Percentiles rank a stretch among this genome's conserved stretches.
These are phyloP conservation scores for Penicillium coprophilum DNA, from an alignment of 495 filamentous ascomycete genomes.

Conservation along the genomic window DNA sequence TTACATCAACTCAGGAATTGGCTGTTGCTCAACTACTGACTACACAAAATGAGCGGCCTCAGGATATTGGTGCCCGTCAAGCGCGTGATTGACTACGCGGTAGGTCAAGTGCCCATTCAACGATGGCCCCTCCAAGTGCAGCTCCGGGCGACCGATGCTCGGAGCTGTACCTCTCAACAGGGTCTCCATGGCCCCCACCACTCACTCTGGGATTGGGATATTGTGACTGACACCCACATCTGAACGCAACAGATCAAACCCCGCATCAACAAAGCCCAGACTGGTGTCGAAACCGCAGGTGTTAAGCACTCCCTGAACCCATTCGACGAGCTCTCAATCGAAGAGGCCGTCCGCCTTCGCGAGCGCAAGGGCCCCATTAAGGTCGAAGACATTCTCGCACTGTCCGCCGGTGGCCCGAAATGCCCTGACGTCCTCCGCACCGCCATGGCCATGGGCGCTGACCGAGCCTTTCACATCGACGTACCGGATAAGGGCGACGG, in stretches of 20 bases:
- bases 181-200: not conserved
- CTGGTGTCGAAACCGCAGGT: conserved; percentile 83
- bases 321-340: conserved; percentile 97
- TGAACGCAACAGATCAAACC: conserved; percentile 75
- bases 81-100: conserved; percentile 98
- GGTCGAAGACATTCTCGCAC: conserved; percentile 86
- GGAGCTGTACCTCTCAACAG: conserved; percentile 10
- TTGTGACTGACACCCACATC: conserved; percentile 6
- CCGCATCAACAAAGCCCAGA: conserved; percentile 93
- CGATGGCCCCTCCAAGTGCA: not conserved
- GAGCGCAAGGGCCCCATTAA: conserved; percentile 62
- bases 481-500: conserved; percentile 51
- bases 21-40: conserved; percentile 6
- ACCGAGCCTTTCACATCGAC: conserved; percentile 84
- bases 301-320: conserved; percentile 99
- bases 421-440: conserved; percentile 83
- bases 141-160: conserved; percentile 11
- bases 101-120: conserved; percentile 43
- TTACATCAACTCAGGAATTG: conserved; percentile 19
- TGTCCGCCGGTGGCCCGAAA: conserved; percentile 86
- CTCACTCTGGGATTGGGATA: not conserved
- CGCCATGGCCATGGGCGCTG: conserved; percentile 98
- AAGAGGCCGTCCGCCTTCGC: conserved; percentile 91
- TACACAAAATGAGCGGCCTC: conserved; percentile 64
- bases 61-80: conserved; percentile 95